Percentiles rank a stretch among this genome's conserved stretches.
Conservation (phyloP, 1,139 yeast species). For the Candida sojae region DNA sequence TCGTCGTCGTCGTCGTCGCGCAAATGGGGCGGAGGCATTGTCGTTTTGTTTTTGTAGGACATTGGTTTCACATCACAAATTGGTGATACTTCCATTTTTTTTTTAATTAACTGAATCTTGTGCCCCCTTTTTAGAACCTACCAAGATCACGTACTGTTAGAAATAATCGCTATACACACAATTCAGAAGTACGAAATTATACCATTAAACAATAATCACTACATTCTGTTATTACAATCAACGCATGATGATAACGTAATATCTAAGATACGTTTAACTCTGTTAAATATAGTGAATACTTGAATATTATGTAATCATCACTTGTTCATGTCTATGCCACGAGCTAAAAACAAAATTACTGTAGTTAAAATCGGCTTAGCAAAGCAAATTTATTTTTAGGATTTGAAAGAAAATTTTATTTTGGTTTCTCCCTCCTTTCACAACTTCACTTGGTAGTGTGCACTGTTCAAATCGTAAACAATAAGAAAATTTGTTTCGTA, state of each 20-base stretch:
- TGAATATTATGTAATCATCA: too few species aligned
- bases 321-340: too few species aligned
- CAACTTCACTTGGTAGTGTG: background rate
- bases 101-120: background rate
- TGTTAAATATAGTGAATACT: too few species aligned
- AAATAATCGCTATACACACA: too few species aligned
- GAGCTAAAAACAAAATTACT: too few species aligned
- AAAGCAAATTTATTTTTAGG: slow-evolving; percentile 1
- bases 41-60: background rate
- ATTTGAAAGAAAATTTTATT: background rate
- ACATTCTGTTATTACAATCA: too few species aligned
- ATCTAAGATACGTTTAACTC: too few species aligned
- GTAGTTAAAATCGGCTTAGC: background rate
- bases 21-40: background rate
- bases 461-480: background rate
- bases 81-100: background rate
- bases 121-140: background rate
- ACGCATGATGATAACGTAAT: too few species aligned
- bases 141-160: background rate
- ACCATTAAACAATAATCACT: too few species aligned
- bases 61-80: background rate
- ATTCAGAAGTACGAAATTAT: too few species aligned
- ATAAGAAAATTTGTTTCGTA: background rate
- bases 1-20: too few species aligned
- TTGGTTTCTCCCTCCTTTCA: background rate